phyloP scores from a whole-genome alignment of 306 rosid species.

The Gillenia trifoliata region DNA sequence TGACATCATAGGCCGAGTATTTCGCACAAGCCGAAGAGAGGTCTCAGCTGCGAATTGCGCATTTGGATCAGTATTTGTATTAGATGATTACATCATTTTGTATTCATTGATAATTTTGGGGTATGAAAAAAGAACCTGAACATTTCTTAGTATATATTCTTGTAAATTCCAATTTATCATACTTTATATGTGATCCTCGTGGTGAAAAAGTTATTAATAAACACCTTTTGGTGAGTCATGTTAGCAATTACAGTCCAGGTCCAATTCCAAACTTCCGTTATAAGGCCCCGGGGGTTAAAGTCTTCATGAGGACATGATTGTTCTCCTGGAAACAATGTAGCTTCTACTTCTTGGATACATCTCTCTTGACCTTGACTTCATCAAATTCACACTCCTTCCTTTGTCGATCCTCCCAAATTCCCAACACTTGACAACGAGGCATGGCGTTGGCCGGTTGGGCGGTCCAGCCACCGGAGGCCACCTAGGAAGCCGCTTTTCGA shows the following conservation, averaged over 20 bases:
- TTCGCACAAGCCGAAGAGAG: not conserved
- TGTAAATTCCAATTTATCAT: not conserved
- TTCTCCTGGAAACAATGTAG: conserved; percentile 27
- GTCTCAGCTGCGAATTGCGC: not conserved
- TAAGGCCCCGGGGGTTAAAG: no score
- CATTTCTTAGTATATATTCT: not conserved
- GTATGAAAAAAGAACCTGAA: not conserved
- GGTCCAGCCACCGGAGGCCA: not conserved
- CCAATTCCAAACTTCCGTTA: no score
- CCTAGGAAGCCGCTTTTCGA: conserved; percentile 2
- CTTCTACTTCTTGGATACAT: conserved; percentile 45
- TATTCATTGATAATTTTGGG: not conserved
- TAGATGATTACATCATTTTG: not conserved
- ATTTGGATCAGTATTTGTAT: not conserved
- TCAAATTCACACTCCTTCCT: conserved; percentile 38
- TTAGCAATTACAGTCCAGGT: no score
- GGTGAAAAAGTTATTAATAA: not conserved
- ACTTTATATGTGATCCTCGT: not conserved
- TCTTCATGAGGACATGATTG: no score
- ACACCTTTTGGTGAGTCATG: not conserved
- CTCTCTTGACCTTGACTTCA: conserved; percentile 16
- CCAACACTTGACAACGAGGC: conserved; percentile 20
- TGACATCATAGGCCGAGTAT: not conserved
- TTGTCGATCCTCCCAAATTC: conserved; percentile 57
- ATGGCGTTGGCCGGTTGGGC: not conserved